phyloP scores from a whole-genome alignment of 2,329 filamentous ascomycete species.

The Penicillium sumatraense region DNA sequence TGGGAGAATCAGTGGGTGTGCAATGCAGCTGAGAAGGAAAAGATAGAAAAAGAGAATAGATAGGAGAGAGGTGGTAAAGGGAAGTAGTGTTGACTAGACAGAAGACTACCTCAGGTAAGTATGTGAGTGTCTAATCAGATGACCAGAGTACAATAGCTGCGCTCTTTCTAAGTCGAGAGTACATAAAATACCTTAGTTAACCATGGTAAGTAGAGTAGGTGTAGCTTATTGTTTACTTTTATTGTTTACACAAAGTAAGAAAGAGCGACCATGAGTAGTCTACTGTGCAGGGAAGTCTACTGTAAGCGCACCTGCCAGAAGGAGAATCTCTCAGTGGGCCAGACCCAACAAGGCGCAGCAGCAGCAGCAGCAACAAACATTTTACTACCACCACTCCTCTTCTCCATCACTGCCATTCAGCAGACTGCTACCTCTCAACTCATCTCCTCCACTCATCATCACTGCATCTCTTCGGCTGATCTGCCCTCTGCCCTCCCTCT shows the following conservation, averaged over 20 bases:
- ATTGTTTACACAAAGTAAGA: background rate
- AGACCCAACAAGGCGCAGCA: conserved; percentile 33
- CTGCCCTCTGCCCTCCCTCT: conserved; percentile 3
- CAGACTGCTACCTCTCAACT: too few relatives aligned
- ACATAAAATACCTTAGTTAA: too few relatives aligned
- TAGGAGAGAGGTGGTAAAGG: background rate
- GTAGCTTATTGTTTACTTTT: too few relatives aligned
- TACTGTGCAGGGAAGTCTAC: background rate
- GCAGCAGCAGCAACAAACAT: background rate
- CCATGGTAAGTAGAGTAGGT: too few relatives aligned
- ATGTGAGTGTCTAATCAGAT: too few relatives aligned
- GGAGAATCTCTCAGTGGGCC: too few relatives aligned
- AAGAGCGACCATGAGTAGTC: background rate
- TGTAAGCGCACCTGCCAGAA: background rate
- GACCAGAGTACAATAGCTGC: too few relatives aligned
- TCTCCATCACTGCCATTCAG: background rate
- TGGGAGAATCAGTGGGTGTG: too few relatives aligned
- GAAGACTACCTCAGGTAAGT: background rate
- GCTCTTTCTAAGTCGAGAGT: too few relatives aligned
- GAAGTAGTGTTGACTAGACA: background rate
- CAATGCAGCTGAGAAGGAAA: background rate
- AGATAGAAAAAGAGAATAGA: background rate
- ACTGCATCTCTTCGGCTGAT: background rate
- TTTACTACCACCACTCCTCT: background rate
- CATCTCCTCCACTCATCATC: too few relatives aligned